Conservation (phyloP, 2,329 filamentous ascomycete genomes). For the Diaporthe humulicola region DNA sequence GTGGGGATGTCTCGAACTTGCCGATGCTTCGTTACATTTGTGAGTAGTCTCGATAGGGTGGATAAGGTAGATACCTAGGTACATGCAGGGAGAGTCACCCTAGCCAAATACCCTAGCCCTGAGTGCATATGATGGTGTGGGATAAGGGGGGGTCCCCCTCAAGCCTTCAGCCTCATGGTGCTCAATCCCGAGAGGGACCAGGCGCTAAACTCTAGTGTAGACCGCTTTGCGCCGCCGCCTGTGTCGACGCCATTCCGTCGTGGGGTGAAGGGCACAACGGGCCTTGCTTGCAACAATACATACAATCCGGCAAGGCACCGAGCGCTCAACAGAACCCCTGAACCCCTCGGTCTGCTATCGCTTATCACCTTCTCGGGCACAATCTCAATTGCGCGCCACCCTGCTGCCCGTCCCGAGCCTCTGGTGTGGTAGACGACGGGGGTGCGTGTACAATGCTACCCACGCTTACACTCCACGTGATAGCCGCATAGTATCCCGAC, state of each 20-base stretch:
- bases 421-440: not conserved
- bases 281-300: not conserved
- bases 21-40: conserved; percentile 39
- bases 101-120: not conserved
- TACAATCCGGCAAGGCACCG: not conserved
- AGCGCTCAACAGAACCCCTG: not conserved
- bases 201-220: conserved; percentile 2
- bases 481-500: not conserved
- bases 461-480: conserved; percentile 13
- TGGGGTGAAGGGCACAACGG: not conserved
- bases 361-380: not conserved
- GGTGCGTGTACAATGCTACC: not conserved
- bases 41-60: not conserved
- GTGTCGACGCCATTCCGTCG: not conserved
- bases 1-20: conserved; percentile 11
- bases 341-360: not conserved
- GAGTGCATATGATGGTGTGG: not conserved
- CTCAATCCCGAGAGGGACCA: not conserved
- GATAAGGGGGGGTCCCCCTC: not conserved
- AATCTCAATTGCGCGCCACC: not conserved
- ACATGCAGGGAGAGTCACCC: no score
- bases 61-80: not conserved
- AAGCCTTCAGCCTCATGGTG: conserved; percentile 19
- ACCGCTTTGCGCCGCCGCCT: not conserved
- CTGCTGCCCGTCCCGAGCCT: not conserved